Conservation (phyloP, 1,284 basidiomycete species). For the Mycena sp. region DNA sequence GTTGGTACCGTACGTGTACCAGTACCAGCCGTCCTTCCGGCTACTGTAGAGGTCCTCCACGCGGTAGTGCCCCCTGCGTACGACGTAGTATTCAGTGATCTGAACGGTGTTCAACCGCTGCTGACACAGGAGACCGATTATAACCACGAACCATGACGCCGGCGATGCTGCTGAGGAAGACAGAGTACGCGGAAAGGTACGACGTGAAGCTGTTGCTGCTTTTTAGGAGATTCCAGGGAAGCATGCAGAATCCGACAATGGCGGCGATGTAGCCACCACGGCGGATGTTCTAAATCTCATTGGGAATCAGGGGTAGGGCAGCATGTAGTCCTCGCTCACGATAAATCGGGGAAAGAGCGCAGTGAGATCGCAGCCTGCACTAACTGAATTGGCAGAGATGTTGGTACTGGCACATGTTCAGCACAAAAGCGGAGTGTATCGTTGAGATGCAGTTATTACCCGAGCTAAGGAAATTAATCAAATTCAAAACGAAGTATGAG, state of each 20-base stretch:
- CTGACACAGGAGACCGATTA: too few species aligned
- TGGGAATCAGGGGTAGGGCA: too few species aligned
- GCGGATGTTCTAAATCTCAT: constrained; percentile 68
- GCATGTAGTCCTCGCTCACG: not conserved
- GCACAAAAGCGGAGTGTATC: not conserved
- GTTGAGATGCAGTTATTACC: constrained; percentile 1
- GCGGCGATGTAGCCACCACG: constrained; percentile 85
- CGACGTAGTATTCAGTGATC: constrained; percentile 85
- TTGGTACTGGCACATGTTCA: constrained; percentile 60
- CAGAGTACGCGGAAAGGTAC: constrained; percentile 87
- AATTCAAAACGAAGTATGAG: constrained; percentile 6
- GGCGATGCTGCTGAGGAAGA: constrained; percentile 84
- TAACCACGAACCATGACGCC: constrained; percentile 82
- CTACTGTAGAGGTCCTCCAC: constrained; percentile 78
- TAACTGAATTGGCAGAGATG: constrained; percentile 87
- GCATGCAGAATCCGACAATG: constrained; percentile 77
- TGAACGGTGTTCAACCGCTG: too few species aligned
- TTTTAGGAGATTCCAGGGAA: constrained; percentile 85
- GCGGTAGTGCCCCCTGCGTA: constrained; percentile 77
- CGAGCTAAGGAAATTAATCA: constrained; percentile 21
- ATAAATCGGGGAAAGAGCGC: constrained; percentile 84
- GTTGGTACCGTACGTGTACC: constrained; percentile 81
- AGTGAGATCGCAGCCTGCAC: constrained; percentile 87
- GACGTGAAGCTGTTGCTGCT: constrained; percentile 82
- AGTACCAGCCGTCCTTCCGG: constrained; percentile 72